Evolutionary conservation across 1,284 basidiomycete species (phyloP), one percentile per base, ranked within the genome.

Genomic region (Anthracocystis panici-leucophaei): DNA sequence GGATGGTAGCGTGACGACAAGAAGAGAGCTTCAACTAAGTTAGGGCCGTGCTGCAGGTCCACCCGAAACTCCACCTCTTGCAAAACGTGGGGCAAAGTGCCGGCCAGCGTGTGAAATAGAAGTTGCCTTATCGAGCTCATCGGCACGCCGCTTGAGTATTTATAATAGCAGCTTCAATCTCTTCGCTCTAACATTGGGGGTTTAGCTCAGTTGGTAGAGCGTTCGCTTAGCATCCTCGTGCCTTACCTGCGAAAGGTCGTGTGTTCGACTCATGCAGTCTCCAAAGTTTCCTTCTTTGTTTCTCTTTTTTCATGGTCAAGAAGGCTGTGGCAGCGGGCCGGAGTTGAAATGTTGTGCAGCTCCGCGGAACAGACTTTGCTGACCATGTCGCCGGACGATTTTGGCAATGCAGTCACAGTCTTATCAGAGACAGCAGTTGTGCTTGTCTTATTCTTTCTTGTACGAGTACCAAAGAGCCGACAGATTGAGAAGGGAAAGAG

Each of bases 261-360:
- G 72, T 75, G 67, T 70, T 75, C 72, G 72, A 75, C 67, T 70
- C 72, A 70, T 75, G 72, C 72, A 75, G 67, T 75, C 71, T 75
- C 71, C 71, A 74, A 0, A 4, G 20, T 7, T 54, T 9, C 40
- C 35, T 50, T 48, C 59, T 69, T 42, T 29, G 45, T 16, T 2
- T 10, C 25, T 46, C 38, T 23, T 54, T 42, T 54, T 48, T 53
- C 1, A 21, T 23, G 29, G 33, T 11, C 5, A 11, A 33, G 33
- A 33, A 18, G 16, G 23, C 23, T 40, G 21, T 25, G 14, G 9
- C 38, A 40, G 38, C 12, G 38, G 18, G 40, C 18, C 40, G 40
- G 40, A 23, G 8, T 5, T 25, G 23, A 25, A 12, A 25, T 11
- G 5, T 11, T 8, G 5, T 11, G 25, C 40, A 29, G 33, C 49